Conservation (phyloP, 2,329 filamentous ascomycete species). For the Fusarium duplospermum region DNA sequence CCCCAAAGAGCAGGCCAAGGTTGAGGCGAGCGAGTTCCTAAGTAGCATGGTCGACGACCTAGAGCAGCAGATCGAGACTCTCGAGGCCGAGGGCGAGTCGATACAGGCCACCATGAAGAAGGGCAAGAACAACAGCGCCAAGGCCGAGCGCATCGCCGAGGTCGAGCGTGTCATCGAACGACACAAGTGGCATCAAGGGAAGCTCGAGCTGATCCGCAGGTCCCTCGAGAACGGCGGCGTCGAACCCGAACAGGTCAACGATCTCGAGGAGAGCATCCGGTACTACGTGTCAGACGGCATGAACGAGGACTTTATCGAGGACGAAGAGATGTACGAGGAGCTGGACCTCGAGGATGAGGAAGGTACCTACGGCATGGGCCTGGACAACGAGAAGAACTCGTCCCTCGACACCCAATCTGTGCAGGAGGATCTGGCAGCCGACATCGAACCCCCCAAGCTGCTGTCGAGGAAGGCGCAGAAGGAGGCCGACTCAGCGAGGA, state of each 20-base stretch:
- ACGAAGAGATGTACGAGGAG: constrained; percentile 95
- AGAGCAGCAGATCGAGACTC: constrained; percentile 90
- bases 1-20: constrained; percentile 96
- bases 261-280: constrained; percentile 90
- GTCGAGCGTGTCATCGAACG: constrained; percentile 87
- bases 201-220: constrained; percentile 89
- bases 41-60: constrained; percentile 90
- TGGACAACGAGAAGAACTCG: constrained; percentile 88
- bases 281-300: constrained; percentile 95
- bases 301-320: constrained; percentile 90
- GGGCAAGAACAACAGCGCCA: constrained; percentile 86
- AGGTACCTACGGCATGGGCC: constrained; percentile 82
- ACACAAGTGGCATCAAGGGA: constrained; percentile 96
- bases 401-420: constrained; percentile 95
- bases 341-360: constrained; percentile 93
- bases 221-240: constrained; percentile 93
- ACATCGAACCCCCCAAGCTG: constrained; percentile 64
- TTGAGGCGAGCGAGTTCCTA: constrained; percentile 88
- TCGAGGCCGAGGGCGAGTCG: constrained; percentile 89
- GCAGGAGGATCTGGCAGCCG: constrained; percentile 79
- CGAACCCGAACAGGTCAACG: constrained; percentile 86
- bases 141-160: constrained; percentile 88
- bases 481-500: constrained; percentile 67
- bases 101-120: constrained; percentile 94
- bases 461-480: constrained; percentile 66